Evolutionary conservation across 306 rosid species (phyloP).

Genomic region (Delonix regia): DNA sequence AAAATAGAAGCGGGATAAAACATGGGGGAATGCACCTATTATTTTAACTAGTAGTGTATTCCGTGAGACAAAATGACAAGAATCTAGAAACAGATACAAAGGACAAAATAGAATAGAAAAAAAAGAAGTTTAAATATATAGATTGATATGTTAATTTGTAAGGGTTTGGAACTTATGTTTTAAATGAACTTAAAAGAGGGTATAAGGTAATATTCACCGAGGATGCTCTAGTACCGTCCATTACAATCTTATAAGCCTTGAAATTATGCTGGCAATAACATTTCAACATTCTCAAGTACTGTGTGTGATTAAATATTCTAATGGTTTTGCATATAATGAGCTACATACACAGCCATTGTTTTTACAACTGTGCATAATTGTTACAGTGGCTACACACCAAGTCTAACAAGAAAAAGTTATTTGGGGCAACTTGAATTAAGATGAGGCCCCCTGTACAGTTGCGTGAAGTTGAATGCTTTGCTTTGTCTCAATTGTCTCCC

Average conservation of each 20-base stretch:
- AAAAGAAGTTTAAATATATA: too few species aligned
- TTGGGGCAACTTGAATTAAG: slow-evolving; percentile 14
- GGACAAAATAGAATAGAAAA: too few species aligned
- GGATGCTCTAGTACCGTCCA: not conserved
- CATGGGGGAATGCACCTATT: not conserved
- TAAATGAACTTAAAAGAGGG: not conserved
- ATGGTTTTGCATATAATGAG: slow-evolving; percentile 16
- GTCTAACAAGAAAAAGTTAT: slow-evolving; percentile 3
- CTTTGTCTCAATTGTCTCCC: not conserved
- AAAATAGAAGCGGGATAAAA: not conserved
- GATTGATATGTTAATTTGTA: too few species aligned
- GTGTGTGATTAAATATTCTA: not conserved
- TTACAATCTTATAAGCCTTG: too few species aligned
- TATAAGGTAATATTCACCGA: not conserved
- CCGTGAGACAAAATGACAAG: too few species aligned
- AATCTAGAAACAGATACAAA: too few species aligned
- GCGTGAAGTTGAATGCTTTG: slow-evolving; percentile 15
- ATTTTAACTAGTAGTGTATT: not conserved
- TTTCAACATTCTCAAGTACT: too few species aligned
- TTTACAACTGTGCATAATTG: slow-evolving; percentile 3
- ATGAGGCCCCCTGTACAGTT: not conserved
- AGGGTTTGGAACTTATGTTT: not conserved
- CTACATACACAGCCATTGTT: not conserved
- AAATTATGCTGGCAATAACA: not conserved
- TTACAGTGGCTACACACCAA: not conserved